Evolutionary conservation across 2,329 filamentous ascomycete species (phyloP), one percentile per base, ranked within the genome.

Genomic region (Madurella fahalii): DNA sequence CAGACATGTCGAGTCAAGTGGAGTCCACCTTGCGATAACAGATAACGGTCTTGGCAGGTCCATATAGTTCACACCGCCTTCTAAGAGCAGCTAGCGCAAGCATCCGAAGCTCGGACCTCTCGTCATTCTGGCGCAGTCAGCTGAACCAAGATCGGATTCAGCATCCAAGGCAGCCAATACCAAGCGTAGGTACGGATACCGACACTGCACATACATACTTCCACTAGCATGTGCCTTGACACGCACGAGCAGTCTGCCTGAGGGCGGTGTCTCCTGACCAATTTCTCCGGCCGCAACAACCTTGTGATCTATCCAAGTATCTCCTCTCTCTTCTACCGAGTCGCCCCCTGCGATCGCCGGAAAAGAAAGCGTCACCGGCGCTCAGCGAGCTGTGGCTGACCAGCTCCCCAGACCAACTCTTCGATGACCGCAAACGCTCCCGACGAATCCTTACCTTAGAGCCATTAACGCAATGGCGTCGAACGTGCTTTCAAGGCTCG

Each of bases 401-500:
- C 31, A 43, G n/a, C 17, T 45, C 25, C 15, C 37, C 50, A 34
- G 12, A 31, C 34, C n/a, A 20, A n/a, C 44, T 20, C 40, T 7
- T 47, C 54, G n/a, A 54, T 54, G 57, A 32, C 20, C 25, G 15
- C 39, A 13, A 40, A 40, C 43, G 20, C 8, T 8, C 17, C 20
- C 9, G 40, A 50, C 55, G 17, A 41, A 40, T 40, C 30, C 53
- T 13, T 16, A 39, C 42, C 34, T 34, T 48, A 39, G 54, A 42
- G 40, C 45, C 13, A 48, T 47, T 16, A 11, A 11, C 41, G 50
- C 34, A 5, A 80, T 80, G 76, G 65, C 77, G 47, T 72, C 73
- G 49, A 78, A 77, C 50, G 66, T 78, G 47, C 77, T 81, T 60
- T 75, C 76, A 20, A 74, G 71, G 51, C 68, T 78, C 39, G 69